Conservation (phyloP, 2,329 filamentous ascomycete species). For the Nemania sp. region DNA sequence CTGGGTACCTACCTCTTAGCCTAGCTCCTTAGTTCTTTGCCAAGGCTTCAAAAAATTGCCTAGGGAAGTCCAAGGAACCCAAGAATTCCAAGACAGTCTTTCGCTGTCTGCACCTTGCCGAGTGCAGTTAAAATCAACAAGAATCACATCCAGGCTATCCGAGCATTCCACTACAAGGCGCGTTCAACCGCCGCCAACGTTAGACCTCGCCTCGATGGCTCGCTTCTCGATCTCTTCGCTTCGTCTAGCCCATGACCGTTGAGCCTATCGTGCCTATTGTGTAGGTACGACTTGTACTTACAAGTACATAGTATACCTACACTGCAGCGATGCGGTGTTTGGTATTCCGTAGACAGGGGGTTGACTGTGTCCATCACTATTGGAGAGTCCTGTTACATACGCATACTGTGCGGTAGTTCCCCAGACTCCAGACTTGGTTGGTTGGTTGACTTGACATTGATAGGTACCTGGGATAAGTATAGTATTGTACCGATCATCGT, state of each 20-base stretch:
- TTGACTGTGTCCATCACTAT: constrained; percentile 22
- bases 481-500: neutral
- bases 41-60: constrained; percentile 22
- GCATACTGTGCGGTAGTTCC: neutral
- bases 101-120: constrained; percentile 8
- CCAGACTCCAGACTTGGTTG: constrained; percentile 4
- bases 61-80: constrained; percentile 15
- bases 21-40: no score
- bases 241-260: neutral
- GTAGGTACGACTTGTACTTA: constrained; percentile 16
- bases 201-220: neutral
- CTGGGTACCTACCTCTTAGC: neutral
- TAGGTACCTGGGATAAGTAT: neutral
- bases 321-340: neutral
- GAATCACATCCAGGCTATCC: constrained; percentile 19
- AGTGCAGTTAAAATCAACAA: constrained; percentile 21
- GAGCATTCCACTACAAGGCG: neutral
- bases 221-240: neutral
- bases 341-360: constrained; percentile 27
- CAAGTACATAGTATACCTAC: neutral
- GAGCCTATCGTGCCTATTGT: neutral
- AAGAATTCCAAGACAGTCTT: constrained; percentile 10
- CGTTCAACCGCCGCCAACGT: neutral
- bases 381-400: constrained; percentile 13
- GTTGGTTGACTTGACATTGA: neutral